phyloP scores from a whole-genome alignment of 495 filamentous ascomycete species.

The Penicillium lividum region DNA sequence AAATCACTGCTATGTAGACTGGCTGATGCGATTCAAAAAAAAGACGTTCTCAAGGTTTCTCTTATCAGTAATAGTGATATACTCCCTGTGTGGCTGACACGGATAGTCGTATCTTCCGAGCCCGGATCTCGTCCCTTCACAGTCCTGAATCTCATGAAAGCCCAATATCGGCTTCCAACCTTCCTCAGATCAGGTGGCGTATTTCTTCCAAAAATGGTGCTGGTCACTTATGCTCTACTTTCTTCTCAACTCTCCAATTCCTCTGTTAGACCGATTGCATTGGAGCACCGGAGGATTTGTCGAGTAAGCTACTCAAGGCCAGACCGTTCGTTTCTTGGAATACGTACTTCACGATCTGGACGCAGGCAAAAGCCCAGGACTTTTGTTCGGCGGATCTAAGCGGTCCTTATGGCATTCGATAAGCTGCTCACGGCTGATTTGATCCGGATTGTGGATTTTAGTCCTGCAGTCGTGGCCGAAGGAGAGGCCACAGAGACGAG shows the following conservation, averaged over 20 bases:
- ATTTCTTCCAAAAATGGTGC: constrained; percentile 23
- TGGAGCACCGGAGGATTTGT: constrained; percentile 14
- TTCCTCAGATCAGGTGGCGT: constrained; percentile 13
- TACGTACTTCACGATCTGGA: constrained; percentile 15
- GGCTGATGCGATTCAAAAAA: constrained; percentile 42
- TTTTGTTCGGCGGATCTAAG: constrained; percentile 18
- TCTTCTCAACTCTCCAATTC: constrained; percentile 7
- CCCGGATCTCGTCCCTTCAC: constrained; percentile 14
- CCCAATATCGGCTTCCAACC: constrained; percentile 13
- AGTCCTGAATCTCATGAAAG: constrained; percentile 16
- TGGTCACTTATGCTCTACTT: constrained; percentile 22
- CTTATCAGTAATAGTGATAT: constrained; percentile 22
- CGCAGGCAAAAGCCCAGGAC: neutral
- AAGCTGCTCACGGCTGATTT: constrained; percentile 22
- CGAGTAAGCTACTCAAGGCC: constrained; percentile 17
- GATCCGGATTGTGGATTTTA: constrained; percentile 16
- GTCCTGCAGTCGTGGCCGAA: constrained; percentile 12
- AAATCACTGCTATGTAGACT: constrained; percentile 19
- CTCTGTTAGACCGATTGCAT: constrained; percentile 16
- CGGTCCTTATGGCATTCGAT: constrained; percentile 14
- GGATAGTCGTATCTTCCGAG: constrained; percentile 10
- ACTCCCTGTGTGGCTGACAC: constrained; percentile 17
- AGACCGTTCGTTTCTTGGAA: constrained; percentile 12
- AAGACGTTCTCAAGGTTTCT: constrained; percentile 35
- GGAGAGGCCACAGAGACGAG: constrained; percentile 14